Evolutionary conservation across 192 early-diverging fungal species (phyloP).

Genomic region (Phycomyces blakesleeanus): DNA sequence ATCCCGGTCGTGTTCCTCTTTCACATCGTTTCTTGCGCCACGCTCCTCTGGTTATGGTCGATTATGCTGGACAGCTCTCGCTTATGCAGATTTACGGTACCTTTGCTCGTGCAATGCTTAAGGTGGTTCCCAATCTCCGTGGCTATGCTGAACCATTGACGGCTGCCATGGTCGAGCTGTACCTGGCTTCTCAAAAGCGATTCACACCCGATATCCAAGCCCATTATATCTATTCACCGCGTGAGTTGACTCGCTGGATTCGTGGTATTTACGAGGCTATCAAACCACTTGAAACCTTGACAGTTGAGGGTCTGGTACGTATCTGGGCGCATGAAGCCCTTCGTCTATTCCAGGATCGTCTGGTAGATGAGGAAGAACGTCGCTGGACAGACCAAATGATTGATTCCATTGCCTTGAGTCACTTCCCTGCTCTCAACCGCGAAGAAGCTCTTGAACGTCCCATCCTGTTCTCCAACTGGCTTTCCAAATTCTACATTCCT

Average conservation of each 20-base stretch:
- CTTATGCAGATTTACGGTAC: slow-evolving; percentile 95
- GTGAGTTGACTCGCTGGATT: slow-evolving; percentile 98
- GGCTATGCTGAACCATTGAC: slow-evolving; percentile 91
- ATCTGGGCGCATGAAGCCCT: slow-evolving; percentile 98
- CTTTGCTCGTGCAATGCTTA: slow-evolving; percentile 88
- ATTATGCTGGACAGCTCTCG: slow-evolving; percentile 92
- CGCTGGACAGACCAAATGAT: slow-evolving; percentile 89
- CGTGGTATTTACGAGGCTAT: slow-evolving; percentile 96
- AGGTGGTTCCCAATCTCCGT: slow-evolving; percentile 84
- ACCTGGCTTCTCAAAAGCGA: slow-evolving; percentile 78
- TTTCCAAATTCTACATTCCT: slow-evolving; percentile 88
- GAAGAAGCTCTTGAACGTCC: slow-evolving; percentile 75
- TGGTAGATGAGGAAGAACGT: slow-evolving; percentile 85
- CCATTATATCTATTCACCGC: slow-evolving; percentile 98
- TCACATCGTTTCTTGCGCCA: slow-evolving; percentile 96
- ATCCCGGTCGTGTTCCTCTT: slow-evolving; percentile 95
- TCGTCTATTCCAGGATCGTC: slow-evolving; percentile 97
- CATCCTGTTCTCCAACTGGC: slow-evolving; percentile 97
- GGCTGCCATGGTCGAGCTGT: slow-evolving; percentile 96
- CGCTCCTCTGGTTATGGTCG: slow-evolving; percentile 95
- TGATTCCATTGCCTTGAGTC: slow-evolving; percentile 73
- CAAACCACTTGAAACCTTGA: slow-evolving; percentile 73
- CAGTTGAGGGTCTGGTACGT: slow-evolving; percentile 83
- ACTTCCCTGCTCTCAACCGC: slow-evolving; percentile 83
- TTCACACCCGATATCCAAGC: slow-evolving; percentile 98